Evolutionary conservation across 169 alveolate species (phyloP).

Genomic region (Plasmodium adleri): DNA sequence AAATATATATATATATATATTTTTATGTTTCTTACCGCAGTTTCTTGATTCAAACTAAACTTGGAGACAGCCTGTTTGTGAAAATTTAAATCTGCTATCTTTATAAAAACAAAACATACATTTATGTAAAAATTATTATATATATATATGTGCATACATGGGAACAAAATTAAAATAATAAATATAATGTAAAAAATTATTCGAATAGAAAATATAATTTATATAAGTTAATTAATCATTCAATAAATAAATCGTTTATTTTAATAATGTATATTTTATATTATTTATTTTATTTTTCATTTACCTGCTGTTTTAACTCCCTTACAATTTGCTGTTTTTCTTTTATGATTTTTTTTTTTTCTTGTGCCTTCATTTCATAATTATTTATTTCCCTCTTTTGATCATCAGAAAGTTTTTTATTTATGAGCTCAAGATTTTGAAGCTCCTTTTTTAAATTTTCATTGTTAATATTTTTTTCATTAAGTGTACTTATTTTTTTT

Average conservation of each 20-base stretch:
- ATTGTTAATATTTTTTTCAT: constrained; percentile 21
- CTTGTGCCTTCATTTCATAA: constrained; percentile 16
- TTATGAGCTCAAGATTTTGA: constrained; percentile 39
- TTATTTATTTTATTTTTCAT: neutral
- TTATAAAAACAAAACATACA: neutral
- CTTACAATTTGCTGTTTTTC: constrained; percentile 58
- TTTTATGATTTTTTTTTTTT: constrained; percentile 26
- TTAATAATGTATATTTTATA: too few species aligned
- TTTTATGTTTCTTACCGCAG: constrained; percentile 16
- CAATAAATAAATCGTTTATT: too few species aligned
- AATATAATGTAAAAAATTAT: neutral
- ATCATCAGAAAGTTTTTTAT: constrained; percentile 31
- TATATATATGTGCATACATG: neutral
- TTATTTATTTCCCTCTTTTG: constrained; percentile 36
- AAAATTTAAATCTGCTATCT: constrained; percentile 46
- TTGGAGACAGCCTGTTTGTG: constrained; percentile 36
- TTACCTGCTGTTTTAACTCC: constrained; percentile 50
- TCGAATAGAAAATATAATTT: neutral
- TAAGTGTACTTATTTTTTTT: constrained; percentile 36
- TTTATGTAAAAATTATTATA: neutral
- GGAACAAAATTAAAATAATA: neutral
- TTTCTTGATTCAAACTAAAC: constrained; percentile 28
- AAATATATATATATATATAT: neutral
- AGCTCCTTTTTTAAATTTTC: constrained; percentile 14
- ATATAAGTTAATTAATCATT: too few species aligned